Evolutionary conservation across 164 flowering plant genomes (phyloP).

Genomic region (Chloranthus sessilifolius): DNA sequence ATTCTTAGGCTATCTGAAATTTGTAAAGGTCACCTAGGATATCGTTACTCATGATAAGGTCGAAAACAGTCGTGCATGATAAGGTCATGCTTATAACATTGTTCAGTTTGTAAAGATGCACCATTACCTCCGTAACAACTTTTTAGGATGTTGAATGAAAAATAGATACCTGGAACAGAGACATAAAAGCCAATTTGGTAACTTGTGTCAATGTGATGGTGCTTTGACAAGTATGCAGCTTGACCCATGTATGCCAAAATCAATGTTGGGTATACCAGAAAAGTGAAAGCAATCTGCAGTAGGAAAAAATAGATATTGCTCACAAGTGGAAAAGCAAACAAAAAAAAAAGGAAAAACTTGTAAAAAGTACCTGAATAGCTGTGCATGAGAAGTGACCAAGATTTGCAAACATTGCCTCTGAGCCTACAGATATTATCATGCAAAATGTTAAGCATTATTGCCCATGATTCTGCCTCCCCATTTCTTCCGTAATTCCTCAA

Average conservation of each 20-base stretch:
- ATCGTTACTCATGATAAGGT: too few relatives aligned
- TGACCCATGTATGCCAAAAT: slow-evolving; percentile 96
- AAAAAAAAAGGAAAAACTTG: not conserved
- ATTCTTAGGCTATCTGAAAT: too few relatives aligned
- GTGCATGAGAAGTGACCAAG: slow-evolving; percentile 61
- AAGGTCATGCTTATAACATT: too few relatives aligned
- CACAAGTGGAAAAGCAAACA: not conserved
- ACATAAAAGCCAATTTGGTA: slow-evolving; percentile 68
- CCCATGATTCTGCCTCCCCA: too few relatives aligned
- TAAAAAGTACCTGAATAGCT: slow-evolving; percentile 41
- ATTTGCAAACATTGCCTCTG: slow-evolving; percentile 72
- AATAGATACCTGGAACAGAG: slow-evolving; percentile 90
- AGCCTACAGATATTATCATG: slow-evolving; percentile 30
- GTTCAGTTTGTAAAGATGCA: too few relatives aligned
- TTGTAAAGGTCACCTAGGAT: too few relatives aligned
- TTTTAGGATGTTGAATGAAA: too few relatives aligned
- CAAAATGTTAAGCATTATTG: not conserved
- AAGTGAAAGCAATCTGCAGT: slow-evolving; percentile 81
- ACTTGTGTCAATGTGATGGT: slow-evolving; percentile 41
- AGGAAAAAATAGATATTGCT: too few relatives aligned
- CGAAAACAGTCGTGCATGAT: too few relatives aligned
- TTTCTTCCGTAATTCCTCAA: too few relatives aligned
- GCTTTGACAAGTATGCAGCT: slow-evolving; percentile 84
- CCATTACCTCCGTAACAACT: too few relatives aligned
- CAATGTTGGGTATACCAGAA: slow-evolving; percentile 84